Conservation (phyloP, 441 rosid species). For the Populus hybrid region DNA sequence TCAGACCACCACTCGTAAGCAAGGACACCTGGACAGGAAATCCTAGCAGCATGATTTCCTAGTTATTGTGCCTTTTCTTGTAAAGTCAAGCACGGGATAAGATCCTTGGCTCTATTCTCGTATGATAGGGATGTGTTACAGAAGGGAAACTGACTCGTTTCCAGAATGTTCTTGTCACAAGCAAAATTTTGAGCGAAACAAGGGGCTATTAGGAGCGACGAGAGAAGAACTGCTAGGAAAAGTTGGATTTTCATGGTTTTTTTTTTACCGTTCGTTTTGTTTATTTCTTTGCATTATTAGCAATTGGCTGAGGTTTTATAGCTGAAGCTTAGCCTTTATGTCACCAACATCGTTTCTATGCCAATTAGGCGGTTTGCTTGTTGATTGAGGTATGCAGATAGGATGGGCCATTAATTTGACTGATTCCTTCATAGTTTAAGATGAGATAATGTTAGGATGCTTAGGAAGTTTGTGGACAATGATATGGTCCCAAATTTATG, state of each 20-base stretch:
- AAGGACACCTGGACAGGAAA: constrained; percentile 49
- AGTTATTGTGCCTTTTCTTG: constrained; percentile 54
- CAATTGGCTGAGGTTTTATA: neutral
- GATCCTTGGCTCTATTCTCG: constrained; percentile 44
- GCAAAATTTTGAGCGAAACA: constrained; percentile 44
- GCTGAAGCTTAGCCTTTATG: neutral
- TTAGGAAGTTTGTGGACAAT: constrained; percentile 13
- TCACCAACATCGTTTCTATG: neutral
- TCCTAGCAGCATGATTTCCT: constrained; percentile 35
- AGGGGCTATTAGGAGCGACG: constrained; percentile 18
- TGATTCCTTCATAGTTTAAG: constrained; percentile 6
- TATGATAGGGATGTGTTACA: constrained; percentile 39
- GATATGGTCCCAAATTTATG: too few relatives aligned
- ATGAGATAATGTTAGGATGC: constrained; percentile 16
- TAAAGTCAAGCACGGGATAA: constrained; percentile 45
- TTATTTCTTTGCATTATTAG: neutral
- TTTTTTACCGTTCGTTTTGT: neutral
- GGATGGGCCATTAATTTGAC: neutral
- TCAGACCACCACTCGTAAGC: constrained; percentile 72
- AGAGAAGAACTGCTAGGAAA: constrained; percentile 11
- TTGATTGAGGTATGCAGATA: constrained; percentile 4
- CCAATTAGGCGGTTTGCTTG: constrained; percentile 20
- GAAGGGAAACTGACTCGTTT: constrained; percentile 42
- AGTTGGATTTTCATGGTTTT: constrained; percentile 18
- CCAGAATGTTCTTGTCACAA: constrained; percentile 35